Conservation (phyloP, 345 rosid genomes). For the Populus alba region DNA sequence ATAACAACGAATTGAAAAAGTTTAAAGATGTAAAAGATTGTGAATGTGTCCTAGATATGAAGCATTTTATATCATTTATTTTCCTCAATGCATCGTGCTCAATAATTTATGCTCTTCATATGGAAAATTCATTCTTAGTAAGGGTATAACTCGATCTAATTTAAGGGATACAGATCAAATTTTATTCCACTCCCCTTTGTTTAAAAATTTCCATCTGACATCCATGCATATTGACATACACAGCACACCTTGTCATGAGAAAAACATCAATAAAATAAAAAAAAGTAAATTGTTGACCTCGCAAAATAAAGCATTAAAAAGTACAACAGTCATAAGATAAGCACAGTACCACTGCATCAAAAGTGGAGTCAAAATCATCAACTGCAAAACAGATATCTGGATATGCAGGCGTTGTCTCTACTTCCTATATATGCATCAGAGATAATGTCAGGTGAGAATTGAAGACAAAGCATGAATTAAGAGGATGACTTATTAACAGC, state of each 20-base stretch:
- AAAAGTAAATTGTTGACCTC: background rate
- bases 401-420: constrained; percentile 88
- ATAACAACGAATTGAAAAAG: background rate
- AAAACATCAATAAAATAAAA: background rate
- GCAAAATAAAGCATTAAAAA: background rate
- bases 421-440: constrained; percentile 55
- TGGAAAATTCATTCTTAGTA: background rate
- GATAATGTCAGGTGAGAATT: constrained; percentile 26
- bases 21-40: background rate
- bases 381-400: constrained; percentile 96
- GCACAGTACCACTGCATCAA: constrained; percentile 81
- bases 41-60: background rate
- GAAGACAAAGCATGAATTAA: constrained; percentile 5
- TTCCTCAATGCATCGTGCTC: background rate
- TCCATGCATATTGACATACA: background rate
- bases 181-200: background rate
- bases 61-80: background rate
- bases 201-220: background rate
- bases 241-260: background rate
- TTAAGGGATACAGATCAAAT: background rate
- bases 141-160: background rate
- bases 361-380: constrained; percentile 95
- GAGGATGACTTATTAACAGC: constrained; percentile 7
- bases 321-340: background rate
- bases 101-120: background rate